Evolutionary conservation across 2,329 filamentous ascomycete species (phyloP).

Genomic region (Penicillium janthinellum): DNA sequence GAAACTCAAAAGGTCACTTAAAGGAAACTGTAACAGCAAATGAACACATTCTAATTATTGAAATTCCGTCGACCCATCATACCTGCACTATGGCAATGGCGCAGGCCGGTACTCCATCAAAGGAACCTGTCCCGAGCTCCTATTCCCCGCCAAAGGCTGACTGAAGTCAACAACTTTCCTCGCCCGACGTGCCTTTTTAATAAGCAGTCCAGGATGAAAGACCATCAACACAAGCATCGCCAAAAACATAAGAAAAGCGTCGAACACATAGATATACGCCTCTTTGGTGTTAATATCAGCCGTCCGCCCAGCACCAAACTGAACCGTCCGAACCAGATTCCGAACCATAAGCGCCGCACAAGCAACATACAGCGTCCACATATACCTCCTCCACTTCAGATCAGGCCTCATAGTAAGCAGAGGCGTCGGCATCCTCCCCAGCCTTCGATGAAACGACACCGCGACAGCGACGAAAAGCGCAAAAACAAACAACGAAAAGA

Average conservation of each 20-base stretch:
- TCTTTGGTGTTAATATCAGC: conserved; percentile 27
- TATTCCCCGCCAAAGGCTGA: conserved; percentile 5
- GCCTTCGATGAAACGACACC: conserved; percentile 26
- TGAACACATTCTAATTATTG: not conserved
- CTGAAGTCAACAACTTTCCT: conserved; percentile 17
- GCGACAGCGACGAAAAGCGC: conserved; percentile 30
- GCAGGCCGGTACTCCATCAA: conserved; percentile 18
- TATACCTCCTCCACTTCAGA: conserved; percentile 30
- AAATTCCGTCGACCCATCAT: no score
- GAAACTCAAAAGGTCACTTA: no score
- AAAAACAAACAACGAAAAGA: conserved; percentile 35
- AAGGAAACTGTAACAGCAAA: not conserved
- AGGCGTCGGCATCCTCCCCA: conserved; percentile 19
- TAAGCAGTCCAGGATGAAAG: conserved; percentile 29
- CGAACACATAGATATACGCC: conserved; percentile 37
- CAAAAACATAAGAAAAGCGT: conserved; percentile 33
- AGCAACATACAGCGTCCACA: conserved; percentile 31
- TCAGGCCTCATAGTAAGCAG: conserved; percentile 17
- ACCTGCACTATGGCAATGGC: not conserved
- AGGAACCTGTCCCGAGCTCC: conserved; percentile 15
- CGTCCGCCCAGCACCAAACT: conserved; percentile 27
- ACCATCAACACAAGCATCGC: conserved; percentile 25
- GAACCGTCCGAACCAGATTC: conserved; percentile 32
- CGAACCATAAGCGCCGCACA: conserved; percentile 31
- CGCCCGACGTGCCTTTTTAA: conserved; percentile 19